phyloP scores from a whole-genome alignment of 306 rosid genomes.

The Macrotyloma uniflorum region DNA sequence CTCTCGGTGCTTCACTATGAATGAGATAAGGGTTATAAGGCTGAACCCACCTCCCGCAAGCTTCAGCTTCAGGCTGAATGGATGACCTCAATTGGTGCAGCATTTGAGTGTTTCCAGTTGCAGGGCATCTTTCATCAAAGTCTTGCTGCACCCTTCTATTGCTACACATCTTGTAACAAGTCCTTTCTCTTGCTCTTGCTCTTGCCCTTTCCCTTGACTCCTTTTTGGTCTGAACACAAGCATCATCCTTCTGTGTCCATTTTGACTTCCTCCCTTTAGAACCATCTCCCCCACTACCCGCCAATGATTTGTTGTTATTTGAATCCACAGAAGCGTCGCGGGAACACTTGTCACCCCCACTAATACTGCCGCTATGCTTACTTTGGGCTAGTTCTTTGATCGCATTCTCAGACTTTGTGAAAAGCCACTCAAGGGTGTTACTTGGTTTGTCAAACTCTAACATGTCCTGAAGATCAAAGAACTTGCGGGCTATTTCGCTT shows the following conservation, averaged over 20 bases:
- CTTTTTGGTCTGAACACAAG: slow-evolving; percentile 34
- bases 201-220: slow-evolving; percentile 74
- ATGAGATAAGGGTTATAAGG: slow-evolving; percentile 32
- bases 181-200: slow-evolving; percentile 82
- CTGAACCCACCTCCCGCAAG: slow-evolving; percentile 39
- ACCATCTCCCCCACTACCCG: neutral
- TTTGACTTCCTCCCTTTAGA: slow-evolving; percentile 41
- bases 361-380: slow-evolving; percentile 35
- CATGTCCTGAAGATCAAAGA: slow-evolving; percentile 94
- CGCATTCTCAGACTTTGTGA: slow-evolving; percentile 62
- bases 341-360: neutral
- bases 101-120: slow-evolving; percentile 32
- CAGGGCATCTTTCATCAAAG: slow-evolving; percentile 37
- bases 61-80: slow-evolving; percentile 31
- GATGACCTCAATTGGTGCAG: slow-evolving; percentile 43
- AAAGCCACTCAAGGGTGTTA: slow-evolving; percentile 88
- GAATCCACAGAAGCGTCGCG: slow-evolving; percentile 36
- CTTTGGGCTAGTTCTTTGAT: slow-evolving; percentile 56
- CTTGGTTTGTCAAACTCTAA: slow-evolving; percentile 91
- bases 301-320: slow-evolving; percentile 32
- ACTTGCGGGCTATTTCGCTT: slow-evolving; percentile 74
- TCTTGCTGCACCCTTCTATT: slow-evolving; percentile 12
- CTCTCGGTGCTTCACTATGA: slow-evolving; percentile 2
- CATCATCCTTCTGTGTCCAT: slow-evolving; percentile 37
- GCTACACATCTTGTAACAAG: slow-evolving; percentile 56